Percentiles rank a stretch among this genome's conserved stretches.
Conservation (phyloP, 805 yeast genomes). For the Candida boidinii region DNA sequence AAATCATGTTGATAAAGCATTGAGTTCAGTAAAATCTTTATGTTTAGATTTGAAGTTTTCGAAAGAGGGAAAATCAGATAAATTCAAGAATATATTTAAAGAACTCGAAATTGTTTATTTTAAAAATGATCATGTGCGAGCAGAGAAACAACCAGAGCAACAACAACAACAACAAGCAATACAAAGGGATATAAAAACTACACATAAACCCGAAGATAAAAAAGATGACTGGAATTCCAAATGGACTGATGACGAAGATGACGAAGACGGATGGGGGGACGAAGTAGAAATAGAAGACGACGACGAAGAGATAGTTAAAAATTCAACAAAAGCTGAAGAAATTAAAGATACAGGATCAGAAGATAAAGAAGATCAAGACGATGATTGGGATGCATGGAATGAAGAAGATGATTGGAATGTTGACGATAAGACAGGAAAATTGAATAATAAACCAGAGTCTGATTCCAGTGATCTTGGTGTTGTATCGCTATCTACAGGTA, state of each 20-base stretch:
- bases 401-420: conserved; percentile 21
- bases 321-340: neutral
- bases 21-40: conserved; percentile 17
- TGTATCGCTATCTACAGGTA: conserved; percentile 12
- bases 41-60: conserved; percentile 8
- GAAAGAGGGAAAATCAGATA: conserved; percentile 4
- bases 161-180: too few species aligned
- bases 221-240: conserved; percentile 18
- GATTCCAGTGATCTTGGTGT: conserved; percentile 7
- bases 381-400: conserved; percentile 21
- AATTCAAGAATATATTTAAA: conserved; percentile 6
- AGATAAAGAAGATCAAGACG: conserved; percentile 3
- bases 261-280: conserved; percentile 5
- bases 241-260: conserved; percentile 14
- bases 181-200: neutral
- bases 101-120: neutral
- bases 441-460: neutral
- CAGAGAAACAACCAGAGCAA: too few species aligned
- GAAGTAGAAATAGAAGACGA: conserved; percentile 3
- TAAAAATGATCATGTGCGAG: too few species aligned
- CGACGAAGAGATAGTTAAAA: conserved; percentile 4
- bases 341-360: conserved; percentile 1
- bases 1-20: conserved; percentile 15
- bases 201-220: conserved; percentile 2
- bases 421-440: conserved; percentile 11